Evolutionary conservation across 192 early-diverging fungal genomes (phyloP), one percentile per base, ranked within the genome.

Genomic region (Backusella tuberculispora): DNA sequence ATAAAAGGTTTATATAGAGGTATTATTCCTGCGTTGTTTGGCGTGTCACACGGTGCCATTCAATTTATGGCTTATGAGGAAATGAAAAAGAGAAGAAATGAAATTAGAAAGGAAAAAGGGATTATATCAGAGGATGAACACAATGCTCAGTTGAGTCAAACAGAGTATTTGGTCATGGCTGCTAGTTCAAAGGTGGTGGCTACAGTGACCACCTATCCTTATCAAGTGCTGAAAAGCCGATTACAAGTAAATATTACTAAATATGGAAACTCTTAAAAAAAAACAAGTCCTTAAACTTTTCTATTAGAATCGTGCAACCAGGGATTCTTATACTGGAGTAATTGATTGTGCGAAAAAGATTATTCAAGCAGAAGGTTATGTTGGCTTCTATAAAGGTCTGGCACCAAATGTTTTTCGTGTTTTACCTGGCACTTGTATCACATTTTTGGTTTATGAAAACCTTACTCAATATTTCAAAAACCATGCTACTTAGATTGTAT

Each of bases 31-130:
- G 95, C 94, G 1, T 79, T 99, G 4, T 85, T 98, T 72, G 96
- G 98, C 6, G 93, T 94, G 2, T 93, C 95, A n/a, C 97, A 99
- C 69, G 98, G 98, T 12, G 96, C 96, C 0, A 75, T 99, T 26
- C 98, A 99, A 81, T 99, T 99, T 80, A 96, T 97, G 94, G 95
- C 92, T 0, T 99, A 99, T 81, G 98, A 99, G 70, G 95, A 97
- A 66, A 90, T 99, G 90, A 99, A 98, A 83, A 87, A 89, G 73
- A 87, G 85, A 81, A 75, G 88, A 45, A 72, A 83, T 41, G 83
- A 78, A 19, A 73, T 69, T 34, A 80, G 82, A 77, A 73, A 72
- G 73, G 70, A 74, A 60, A 21, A 82, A 74, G 77, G 78, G 73
- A 43, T 64, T 12, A 53, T 50, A 15, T 34, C 71, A 40, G 42